Evolutionary conservation across 306 rosid genomes (phyloP).

Genomic region (Cajanus cajan): DNA sequence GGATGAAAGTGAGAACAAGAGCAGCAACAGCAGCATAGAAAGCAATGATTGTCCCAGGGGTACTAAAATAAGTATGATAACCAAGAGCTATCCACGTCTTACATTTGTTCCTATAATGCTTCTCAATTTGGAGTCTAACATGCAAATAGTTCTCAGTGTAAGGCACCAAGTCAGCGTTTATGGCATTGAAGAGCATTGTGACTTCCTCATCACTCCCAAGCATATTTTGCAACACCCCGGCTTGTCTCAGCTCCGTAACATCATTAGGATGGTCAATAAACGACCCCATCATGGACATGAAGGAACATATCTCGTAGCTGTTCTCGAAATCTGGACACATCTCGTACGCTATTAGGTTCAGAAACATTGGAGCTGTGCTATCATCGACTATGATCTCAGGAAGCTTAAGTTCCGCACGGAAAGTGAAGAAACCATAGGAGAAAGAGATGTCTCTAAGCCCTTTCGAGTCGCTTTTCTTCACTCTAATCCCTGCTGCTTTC

Average conservation of each 20-base stretch:
- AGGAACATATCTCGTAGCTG: conserved; percentile 29
- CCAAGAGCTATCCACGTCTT: conserved; percentile 28
- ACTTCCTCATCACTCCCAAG: conserved; percentile 49
- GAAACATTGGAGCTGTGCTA: not conserved
- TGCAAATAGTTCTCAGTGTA: not conserved
- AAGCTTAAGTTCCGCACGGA: not conserved
- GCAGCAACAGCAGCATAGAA: conserved; percentile 3
- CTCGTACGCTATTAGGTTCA: conserved; percentile 7
- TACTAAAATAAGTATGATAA: conserved; percentile 26
- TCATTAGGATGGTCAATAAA: conserved; percentile 40
- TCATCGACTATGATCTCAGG: conserved; percentile 17
- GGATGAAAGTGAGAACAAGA: conserved; percentile 17
- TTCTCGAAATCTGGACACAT: conserved; percentile 41
- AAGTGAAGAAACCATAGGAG: not conserved
- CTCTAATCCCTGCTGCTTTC: conserved; percentile 6
- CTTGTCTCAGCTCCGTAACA: conserved; percentile 8
- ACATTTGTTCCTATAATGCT: not conserved
- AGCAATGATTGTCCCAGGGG: conserved; percentile 34
- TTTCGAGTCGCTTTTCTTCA: not conserved
- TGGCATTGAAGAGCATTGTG: conserved; percentile 27
- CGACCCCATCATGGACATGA: conserved; percentile 27
- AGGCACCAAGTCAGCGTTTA: conserved; percentile 20
- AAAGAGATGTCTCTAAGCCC: not conserved
- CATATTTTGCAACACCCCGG: conserved; percentile 8
- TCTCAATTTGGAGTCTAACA: not conserved